Conservation (phyloP, 768 basidiomycete genomes). For the Leccinum subgranulosum region DNA sequence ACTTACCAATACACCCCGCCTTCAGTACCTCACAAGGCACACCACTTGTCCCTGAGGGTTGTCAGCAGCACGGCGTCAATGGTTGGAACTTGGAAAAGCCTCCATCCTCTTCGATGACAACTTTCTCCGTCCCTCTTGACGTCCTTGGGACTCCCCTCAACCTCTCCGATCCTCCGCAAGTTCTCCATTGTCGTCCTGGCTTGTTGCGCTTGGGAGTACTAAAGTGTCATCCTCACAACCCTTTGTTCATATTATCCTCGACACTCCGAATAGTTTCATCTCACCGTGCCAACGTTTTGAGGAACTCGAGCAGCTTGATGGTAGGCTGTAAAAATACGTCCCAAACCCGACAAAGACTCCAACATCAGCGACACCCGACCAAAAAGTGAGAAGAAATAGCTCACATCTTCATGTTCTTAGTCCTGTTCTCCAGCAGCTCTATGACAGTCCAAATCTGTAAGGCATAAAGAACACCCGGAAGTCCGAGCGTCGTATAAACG, state of each 20-base stretch:
- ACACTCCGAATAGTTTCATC: conserved; percentile 1
- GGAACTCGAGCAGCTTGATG: conserved; percentile 34
- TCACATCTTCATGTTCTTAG: too few species aligned
- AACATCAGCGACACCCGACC: not conserved
- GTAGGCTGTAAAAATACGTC: conserved; percentile 23
- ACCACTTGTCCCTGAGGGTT: too few species aligned
- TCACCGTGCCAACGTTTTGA: conserved; percentile 21
- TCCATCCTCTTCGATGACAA: too few species aligned
- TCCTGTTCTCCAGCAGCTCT: conserved; percentile 8
- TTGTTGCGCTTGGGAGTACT: conserved; percentile 7
- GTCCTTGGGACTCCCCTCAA: conserved; percentile 10
- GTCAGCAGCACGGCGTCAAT: too few species aligned
- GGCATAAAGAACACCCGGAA: not conserved
- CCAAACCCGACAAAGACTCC: not conserved
- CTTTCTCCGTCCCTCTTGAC: too few species aligned
- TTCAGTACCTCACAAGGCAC: too few species aligned
- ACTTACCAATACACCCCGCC: too few species aligned
- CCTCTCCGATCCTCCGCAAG: conserved; percentile 20
- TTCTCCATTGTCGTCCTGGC: conserved; percentile 21
- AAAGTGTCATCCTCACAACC: conserved; percentile 10
- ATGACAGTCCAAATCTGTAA: conserved; percentile 35
- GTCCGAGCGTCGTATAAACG: conserved; percentile 13
- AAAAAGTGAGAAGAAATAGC: too few species aligned
- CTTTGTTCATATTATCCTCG: not conserved
- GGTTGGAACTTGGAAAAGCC: too few species aligned